These are phyloP conservation scores for Cicer bijugum DNA, from an alignment of 306 rosid species.

Conservation along the genomic window DNA sequence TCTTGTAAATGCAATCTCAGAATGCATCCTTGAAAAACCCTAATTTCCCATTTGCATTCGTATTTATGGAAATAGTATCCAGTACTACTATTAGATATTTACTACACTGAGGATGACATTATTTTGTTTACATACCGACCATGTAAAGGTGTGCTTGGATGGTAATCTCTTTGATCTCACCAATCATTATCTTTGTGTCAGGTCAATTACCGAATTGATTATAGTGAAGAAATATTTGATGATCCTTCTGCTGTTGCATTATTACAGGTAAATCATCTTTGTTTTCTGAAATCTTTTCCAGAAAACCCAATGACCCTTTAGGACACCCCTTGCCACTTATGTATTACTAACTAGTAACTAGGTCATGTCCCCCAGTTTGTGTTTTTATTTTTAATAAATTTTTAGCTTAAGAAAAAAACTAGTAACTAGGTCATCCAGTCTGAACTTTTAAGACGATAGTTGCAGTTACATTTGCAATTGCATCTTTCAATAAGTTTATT, in stretches of 20 bases:
- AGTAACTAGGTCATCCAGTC: constrained; percentile 15
- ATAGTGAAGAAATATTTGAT: constrained; percentile 88
- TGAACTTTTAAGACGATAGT: constrained; percentile 17
- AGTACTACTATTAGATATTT: constrained; percentile 18
- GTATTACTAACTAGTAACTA: constrained; percentile 14
- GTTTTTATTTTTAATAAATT: too few species aligned
- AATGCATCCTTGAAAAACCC: too few species aligned
- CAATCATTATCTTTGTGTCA: constrained; percentile 51
- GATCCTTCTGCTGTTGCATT: constrained; percentile 82
- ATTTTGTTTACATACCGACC: constrained; percentile 30
- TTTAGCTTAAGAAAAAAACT: not conserved
- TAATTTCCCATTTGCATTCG: too few species aligned
- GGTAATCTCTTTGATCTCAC: constrained; percentile 29
- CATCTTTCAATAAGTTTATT: constrained; percentile 8
- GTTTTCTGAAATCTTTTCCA: constrained; percentile 38
- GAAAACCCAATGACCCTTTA: constrained; percentile 29
- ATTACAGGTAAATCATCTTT: constrained; percentile 64
- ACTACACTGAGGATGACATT: not conserved
- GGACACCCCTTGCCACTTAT: constrained; percentile 24
- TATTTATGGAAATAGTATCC: not conserved
- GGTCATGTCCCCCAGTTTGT: not conserved
- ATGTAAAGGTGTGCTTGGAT: constrained; percentile 26
- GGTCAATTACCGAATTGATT: constrained; percentile 86
- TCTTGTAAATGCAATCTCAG: too few species aligned
- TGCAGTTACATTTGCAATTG: not conserved